These are phyloP conservation scores for Rhodofomes roseus DNA, from an alignment of 1,284 basidiomycete species.

Conservation along the genomic window DNA sequence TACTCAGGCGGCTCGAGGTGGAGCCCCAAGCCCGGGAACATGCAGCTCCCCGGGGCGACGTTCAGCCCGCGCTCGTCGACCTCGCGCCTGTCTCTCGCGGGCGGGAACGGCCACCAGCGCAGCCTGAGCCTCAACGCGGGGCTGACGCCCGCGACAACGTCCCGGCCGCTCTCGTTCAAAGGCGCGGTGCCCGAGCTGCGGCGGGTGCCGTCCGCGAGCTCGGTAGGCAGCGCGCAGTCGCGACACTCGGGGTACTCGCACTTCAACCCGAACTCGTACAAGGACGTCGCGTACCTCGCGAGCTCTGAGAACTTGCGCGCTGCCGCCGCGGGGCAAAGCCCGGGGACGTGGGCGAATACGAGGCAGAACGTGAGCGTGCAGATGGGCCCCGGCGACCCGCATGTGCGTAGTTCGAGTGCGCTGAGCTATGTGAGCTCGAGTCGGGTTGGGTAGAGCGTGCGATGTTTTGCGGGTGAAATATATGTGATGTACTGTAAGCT, in stretches of 20 bases:
- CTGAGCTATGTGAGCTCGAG: conserved; percentile 21
- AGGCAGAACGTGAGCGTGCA: conserved; percentile 17
- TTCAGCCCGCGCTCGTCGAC: conserved; percentile 19
- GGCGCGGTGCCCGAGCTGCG: conserved; percentile 14
- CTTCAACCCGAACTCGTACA: conserved; percentile 25
- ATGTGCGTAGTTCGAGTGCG: conserved; percentile 15
- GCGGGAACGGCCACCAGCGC: conserved; percentile 15
- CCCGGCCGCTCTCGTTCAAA: conserved; percentile 22
- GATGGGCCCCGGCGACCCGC: conserved; percentile 8
- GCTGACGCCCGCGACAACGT: conserved; percentile 23
- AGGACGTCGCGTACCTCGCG: conserved; percentile 30
- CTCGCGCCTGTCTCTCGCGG: conserved; percentile 13
- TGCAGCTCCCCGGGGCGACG: background rate
- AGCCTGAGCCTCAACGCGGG: conserved; percentile 30
- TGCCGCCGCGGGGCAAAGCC: too few species aligned
- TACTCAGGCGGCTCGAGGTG: conserved; percentile 10
- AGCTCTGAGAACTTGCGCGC: conserved; percentile 23
- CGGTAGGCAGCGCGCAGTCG: conserved; percentile 24
- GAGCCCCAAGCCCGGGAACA: background rate
- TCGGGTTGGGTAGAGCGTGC: background rate
- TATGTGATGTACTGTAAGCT: too few species aligned
- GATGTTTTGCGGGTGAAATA: background rate
- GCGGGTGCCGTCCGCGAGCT: conserved; percentile 24
- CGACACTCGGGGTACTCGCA: conserved; percentile 23
- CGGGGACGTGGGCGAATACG: too few species aligned